Conservation (phyloP, 2,329 filamentous ascomycete genomes). For the Penicillium nordicum region DNA sequence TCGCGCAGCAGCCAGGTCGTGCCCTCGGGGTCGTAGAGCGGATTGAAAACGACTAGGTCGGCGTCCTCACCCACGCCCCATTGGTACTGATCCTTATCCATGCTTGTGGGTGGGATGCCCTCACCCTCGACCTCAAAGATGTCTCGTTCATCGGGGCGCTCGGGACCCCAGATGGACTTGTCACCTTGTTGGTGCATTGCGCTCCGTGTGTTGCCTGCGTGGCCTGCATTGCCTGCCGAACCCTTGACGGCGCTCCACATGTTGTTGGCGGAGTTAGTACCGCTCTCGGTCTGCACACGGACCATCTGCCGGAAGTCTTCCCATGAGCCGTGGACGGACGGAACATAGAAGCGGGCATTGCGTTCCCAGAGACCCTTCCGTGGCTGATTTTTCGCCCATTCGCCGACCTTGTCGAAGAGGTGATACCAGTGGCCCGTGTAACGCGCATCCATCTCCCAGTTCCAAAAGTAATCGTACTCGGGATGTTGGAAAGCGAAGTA, state of each 20-base stretch:
- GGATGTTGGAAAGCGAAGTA: conserved; percentile 81
- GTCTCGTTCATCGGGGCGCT: conserved; percentile 65
- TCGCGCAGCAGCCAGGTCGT: conserved; percentile 80
- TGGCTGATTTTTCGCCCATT: conserved; percentile 69
- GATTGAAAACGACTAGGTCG: conserved; percentile 87
- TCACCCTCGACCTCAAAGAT: conserved; percentile 72
- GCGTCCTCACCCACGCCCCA: conserved; percentile 92
- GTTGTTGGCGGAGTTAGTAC: conserved; percentile 62
- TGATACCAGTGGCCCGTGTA: conserved; percentile 81
- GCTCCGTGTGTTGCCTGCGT: conserved; percentile 21
- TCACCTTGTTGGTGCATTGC: conserved; percentile 45
- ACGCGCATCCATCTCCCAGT: conserved; percentile 81
- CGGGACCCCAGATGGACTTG: conserved; percentile 78
- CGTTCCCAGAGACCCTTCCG: conserved; percentile 80
- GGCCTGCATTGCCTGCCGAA: conserved; percentile 22
- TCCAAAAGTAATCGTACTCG: conserved; percentile 79
- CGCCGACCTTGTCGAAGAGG: conserved; percentile 66
- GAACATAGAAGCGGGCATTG: conserved; percentile 73
- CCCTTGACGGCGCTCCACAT: conserved; percentile 57
- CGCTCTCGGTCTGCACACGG: conserved; percentile 70
- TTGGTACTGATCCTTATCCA: conserved; percentile 74
- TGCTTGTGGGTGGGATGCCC: conserved; percentile 64
- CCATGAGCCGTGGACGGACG: conserved; percentile 71
- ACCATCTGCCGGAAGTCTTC: conserved; percentile 76
- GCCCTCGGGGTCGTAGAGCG: conserved; percentile 83